These are phyloP conservation scores for Phlyctochytrium arcticum DNA, from an alignment of 192 early-diverging fungal species.

Conservation along the genomic window DNA sequence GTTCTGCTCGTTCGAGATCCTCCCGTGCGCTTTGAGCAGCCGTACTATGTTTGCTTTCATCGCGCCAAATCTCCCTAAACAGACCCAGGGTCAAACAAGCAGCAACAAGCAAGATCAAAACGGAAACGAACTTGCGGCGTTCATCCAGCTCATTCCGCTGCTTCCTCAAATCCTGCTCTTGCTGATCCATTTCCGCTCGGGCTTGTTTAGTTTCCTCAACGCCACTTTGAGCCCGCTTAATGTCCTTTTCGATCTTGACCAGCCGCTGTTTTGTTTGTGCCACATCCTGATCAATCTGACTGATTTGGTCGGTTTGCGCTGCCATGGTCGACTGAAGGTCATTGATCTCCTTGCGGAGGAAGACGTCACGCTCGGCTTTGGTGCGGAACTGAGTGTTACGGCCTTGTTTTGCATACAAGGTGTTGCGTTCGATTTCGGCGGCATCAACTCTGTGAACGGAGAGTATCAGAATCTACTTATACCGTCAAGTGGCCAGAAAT, in stretches of 20 bases:
- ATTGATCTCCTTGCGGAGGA: constrained; percentile 67
- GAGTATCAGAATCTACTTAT: not conserved
- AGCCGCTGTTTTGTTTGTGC: constrained; percentile 13
- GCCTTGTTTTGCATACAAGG: constrained; percentile 82
- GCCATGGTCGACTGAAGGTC: constrained; percentile 53
- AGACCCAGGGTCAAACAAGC: too few relatives aligned
- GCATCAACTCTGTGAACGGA: constrained; percentile 49
- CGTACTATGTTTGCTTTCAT: constrained; percentile 71
- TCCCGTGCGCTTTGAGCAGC: constrained; percentile 64
- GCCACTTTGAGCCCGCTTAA: constrained; percentile 27
- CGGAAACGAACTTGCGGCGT: constrained; percentile 60
- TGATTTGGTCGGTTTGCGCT: constrained; percentile 53
- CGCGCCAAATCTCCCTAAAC: constrained; percentile 86
- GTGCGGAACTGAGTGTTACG: constrained; percentile 72
- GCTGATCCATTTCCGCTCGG: constrained; percentile 37
- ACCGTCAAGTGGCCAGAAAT: not conserved
- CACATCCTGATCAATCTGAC: constrained; percentile 37
- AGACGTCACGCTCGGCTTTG: constrained; percentile 73
- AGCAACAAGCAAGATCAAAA: too few relatives aligned
- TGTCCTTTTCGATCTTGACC: constrained; percentile 29
- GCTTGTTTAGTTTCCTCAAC: constrained; percentile 38
- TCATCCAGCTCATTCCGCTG: constrained; percentile 44
- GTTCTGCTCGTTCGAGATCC: constrained; percentile 70
- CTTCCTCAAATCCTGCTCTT: constrained; percentile 8
- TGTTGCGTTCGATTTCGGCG: constrained; percentile 65